Evolutionary conservation across 192 early-diverging fungal genomes (phyloP).

Genomic region (Blastocladiella britannica): DNA sequence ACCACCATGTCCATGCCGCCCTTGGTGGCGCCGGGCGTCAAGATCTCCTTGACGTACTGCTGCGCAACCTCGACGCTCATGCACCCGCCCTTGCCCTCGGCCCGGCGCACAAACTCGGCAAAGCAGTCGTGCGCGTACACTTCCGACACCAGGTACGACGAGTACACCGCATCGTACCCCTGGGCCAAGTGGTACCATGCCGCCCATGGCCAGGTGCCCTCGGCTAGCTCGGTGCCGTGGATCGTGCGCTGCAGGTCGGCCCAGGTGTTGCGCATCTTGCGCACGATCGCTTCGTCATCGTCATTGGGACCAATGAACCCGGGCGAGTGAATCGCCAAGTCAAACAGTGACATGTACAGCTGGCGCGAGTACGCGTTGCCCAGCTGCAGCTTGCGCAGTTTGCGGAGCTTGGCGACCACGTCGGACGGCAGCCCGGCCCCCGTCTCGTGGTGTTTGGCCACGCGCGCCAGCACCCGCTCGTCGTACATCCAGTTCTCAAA

Average conservation of each 20-base stretch:
- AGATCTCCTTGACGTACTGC: not conserved
- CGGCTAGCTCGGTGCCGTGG: not conserved
- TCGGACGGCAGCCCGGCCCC: not conserved
- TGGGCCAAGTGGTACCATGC: conserved; percentile 2
- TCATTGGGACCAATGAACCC: not conserved
- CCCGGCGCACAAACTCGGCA: not conserved
- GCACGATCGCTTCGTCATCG: not conserved
- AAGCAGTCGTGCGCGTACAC: conserved; percentile 1
- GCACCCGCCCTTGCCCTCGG: not conserved
- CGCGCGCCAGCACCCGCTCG: conserved; percentile 1
- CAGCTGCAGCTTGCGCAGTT: not conserved
- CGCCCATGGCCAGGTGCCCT: not conserved
- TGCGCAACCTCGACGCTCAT: not conserved
- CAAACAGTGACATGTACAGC: conserved; percentile 6
- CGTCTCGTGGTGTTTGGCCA: conserved; percentile 2
- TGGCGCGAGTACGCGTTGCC: conserved; percentile 6
- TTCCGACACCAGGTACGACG: conserved; percentile 1
- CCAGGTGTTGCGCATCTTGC: not conserved
- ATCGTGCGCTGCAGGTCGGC: not conserved
- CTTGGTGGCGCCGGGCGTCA: not conserved
- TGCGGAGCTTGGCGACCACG: not conserved
- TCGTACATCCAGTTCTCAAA: conserved; percentile 7
- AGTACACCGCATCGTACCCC: conserved; percentile 4
- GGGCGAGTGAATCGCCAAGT: conserved; percentile 4
- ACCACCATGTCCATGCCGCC: not conserved